phyloP scores from a whole-genome alignment of 2,329 filamentous ascomycete genomes.

The Colletotrichum sp. region DNA sequence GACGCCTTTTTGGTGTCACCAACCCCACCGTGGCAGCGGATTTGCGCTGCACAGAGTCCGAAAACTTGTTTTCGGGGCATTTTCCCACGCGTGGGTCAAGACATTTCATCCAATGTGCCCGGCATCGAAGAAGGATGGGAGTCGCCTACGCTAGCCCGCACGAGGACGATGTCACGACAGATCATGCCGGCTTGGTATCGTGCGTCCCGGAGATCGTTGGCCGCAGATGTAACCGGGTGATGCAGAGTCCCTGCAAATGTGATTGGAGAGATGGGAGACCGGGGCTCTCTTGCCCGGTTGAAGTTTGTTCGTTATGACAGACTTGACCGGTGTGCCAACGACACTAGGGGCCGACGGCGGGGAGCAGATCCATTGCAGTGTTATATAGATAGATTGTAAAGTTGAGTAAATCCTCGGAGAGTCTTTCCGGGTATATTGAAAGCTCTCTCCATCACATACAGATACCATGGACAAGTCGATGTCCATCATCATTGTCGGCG shows the following conservation, averaged over 20 bases:
- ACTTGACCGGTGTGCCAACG: background rate
- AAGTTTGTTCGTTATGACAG: background rate
- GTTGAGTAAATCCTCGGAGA: background rate
- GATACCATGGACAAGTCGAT: background rate
- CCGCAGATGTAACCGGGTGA: background rate
- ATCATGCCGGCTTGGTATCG: background rate
- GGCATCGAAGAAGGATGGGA: background rate
- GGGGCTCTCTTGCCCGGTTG: background rate
- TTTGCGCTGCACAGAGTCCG: background rate
- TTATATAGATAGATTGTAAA: background rate
- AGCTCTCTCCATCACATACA: background rate
- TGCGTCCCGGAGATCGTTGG: background rate
- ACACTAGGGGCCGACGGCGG: background rate
- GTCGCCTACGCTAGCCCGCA: background rate
- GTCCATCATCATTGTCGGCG: conserved; percentile 42
- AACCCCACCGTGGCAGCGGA: background rate
- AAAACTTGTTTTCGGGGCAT: background rate
- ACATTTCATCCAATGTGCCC: background rate
- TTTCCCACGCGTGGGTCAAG: background rate
- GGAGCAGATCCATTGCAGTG: background rate
- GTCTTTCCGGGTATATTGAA: background rate
- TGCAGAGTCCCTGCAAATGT: background rate
- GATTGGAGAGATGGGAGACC: background rate
- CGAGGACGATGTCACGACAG: background rate
- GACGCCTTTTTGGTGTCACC: background rate